phyloP scores from a whole-genome alignment of 2,329 filamentous ascomycete species.

The Tympanopsis confertula region DNA sequence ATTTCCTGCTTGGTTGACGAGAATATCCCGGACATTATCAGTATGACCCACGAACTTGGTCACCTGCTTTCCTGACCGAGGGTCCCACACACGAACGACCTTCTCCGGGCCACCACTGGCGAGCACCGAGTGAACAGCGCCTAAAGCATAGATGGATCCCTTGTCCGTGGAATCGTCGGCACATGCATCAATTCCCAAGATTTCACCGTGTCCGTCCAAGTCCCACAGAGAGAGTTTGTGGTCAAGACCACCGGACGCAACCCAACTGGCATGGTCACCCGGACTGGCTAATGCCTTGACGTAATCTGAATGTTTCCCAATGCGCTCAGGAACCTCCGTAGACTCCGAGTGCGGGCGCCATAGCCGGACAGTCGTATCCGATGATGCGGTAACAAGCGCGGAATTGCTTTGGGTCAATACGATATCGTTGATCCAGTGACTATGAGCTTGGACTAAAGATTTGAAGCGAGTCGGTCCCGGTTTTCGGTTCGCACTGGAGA shows the following conservation, averaged over 20 bases:
- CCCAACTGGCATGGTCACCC: constrained; percentile 57
- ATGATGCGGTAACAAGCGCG: constrained; percentile 77
- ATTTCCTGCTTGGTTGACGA: constrained; percentile 80
- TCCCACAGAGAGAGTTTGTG: constrained; percentile 91
- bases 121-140: constrained; percentile 67
- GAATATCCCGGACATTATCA: constrained; percentile 81
- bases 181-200: constrained; percentile 71
- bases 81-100: constrained; percentile 84
- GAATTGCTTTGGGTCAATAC: constrained; percentile 66
- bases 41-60: constrained; percentile 96
- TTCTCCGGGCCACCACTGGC: constrained; percentile 91
- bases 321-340: constrained; percentile 60
- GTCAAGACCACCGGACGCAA: constrained; percentile 87
- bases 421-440: constrained; percentile 94
- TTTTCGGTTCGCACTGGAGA: constrained; percentile 18
- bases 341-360: constrained; percentile 68
- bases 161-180: constrained; percentile 80
- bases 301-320: constrained; percentile 90
- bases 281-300: constrained; percentile 87
- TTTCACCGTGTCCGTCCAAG: constrained; percentile 74
- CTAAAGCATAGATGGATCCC: constrained; percentile 87
- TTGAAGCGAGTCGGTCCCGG: constrained; percentile 42
- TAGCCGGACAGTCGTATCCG: constrained; percentile 85
- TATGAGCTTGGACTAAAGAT: constrained; percentile 62
- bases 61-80: constrained; percentile 74